Evolutionary conservation across 2,329 filamentous ascomycete species (phyloP), one percentile per base, ranked within the genome.

Genomic region (Teratosphaeria viscida): DNA sequence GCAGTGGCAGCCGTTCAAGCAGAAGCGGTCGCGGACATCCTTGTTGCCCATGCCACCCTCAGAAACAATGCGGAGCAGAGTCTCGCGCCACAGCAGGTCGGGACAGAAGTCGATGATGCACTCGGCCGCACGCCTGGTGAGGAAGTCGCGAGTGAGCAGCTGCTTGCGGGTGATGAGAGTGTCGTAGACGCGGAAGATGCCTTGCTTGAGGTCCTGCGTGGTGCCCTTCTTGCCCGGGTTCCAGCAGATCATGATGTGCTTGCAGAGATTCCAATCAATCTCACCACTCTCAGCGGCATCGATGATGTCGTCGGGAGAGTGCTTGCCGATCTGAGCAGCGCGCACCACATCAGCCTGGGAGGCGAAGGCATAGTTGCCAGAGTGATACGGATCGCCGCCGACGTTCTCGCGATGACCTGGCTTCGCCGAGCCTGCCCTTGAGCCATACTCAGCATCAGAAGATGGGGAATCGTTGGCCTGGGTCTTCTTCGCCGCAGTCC

Each of bases 81-180:
- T 67, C 52, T 68, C 67, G n/a, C 68, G 65, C 67, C 67, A 71
- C 54, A 73, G 67, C 35, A 71, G 60, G 54, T 73, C 69, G 5
- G 71, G 71, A 59, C 71, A 72, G 63, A 73, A 72, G 64, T 73
- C 71, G 61, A 73, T 66, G 43, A 73, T 67, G 60, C 70, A 70
- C 57, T 72, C 67, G 14, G 70, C 71, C 19, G 71, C 71, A 26
- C 64, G 62, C 23, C 60, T 56, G 26, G 66, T 70, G 27, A 73
- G 61, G 37, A 73, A 65, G 6, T 59, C 62, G 14, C 58, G 64
- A 23, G 65, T 57, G 2, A 62, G 60, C 12, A 72, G 61, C 61
- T 72, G 70, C 61, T 68, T 63, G 34, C 67, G 68, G 3, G 71
- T 73, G 56, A 66, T 62, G 26, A 72, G 65, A 27, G 67, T 70